These are phyloP conservation scores for Phytophthora foliorum DNA, from an alignment of 352 stramenopile genomes.

Conservation along the genomic window DNA sequence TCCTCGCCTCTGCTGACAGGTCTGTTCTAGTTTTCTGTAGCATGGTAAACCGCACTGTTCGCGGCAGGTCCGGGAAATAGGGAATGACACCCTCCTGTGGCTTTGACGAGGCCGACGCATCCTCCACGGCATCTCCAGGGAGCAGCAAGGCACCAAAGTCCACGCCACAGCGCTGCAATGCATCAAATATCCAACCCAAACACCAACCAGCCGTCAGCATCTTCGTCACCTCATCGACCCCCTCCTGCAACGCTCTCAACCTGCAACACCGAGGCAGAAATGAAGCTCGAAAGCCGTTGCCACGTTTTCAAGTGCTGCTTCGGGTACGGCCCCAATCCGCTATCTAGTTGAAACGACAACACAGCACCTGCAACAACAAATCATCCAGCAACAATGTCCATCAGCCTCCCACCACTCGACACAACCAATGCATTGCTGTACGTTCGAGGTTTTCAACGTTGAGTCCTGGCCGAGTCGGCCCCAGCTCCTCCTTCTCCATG, in stretches of 20 bases:
- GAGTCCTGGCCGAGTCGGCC: constrained; percentile 54
- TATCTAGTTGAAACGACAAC: constrained; percentile 83
- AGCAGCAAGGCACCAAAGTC: constrained; percentile 73
- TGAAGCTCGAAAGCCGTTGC: constrained; percentile 74
- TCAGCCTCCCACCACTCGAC: neutral
- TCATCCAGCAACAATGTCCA: neutral
- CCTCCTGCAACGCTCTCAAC: constrained; percentile 14
- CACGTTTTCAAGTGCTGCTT: constrained; percentile 82
- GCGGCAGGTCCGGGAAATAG: constrained; percentile 79
- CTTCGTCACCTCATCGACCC: neutral
- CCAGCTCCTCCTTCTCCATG: constrained; percentile 80
- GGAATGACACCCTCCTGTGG: constrained; percentile 49
- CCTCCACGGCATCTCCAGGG: constrained; percentile 68
- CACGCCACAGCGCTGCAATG: constrained; percentile 67
- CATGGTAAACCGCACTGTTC: constrained; percentile 76
- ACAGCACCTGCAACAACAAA: constrained; percentile 56
- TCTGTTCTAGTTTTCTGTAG: constrained; percentile 49
- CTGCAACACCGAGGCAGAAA: constrained; percentile 70
- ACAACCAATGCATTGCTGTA: constrained; percentile 34
- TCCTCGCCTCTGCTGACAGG: constrained; percentile 62
- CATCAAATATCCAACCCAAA: neutral
- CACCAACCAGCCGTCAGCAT: neutral
- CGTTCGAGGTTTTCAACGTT: constrained; percentile 79
- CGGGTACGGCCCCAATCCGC: constrained; percentile 80
- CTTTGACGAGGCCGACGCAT: constrained; percentile 35